Base-by-base conservation (phyloP, 495 filamentous ascomycete species). In the Talaromyces nanjingensis region DNA sequence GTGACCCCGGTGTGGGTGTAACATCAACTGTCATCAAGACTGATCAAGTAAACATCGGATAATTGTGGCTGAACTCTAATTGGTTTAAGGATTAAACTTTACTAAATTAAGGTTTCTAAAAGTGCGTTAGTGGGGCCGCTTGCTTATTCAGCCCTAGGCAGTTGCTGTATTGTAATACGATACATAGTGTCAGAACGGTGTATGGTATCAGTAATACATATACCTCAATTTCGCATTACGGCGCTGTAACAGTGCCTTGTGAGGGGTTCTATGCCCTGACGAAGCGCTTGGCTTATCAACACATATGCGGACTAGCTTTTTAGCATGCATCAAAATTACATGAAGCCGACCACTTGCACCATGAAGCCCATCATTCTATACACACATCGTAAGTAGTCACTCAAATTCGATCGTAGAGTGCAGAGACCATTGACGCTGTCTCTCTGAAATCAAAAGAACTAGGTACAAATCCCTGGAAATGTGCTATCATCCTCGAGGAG, bases 401-500 rank as follows among this genome's bases (percentile, higher is more conserved):
- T 12, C 34, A 11, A 14, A 14, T 39, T 14, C n/a, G 0, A 27
- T 14, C 53, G 27, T 27, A 14, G n/a, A 25, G 12, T 16, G 18
- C 11, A 27, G 22, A n/a, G 8, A 56, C 24, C 14, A 5, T 56
- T 27, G 53, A 27, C 22, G 6, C 27, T 14, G 9, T 56, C 24
- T 42, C 14, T 42, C 16, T 16, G 1, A 27, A 29, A 29, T 29
- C 7, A 8, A 29, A 24, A 56, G 53, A 56, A 56, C 53, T 56
- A 56, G 79, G 78, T 6, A 81, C 83, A 22, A 84, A 86, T 68
- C 77, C 83, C n/a, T 76, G 73, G 71, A 89, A 89, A 67, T 78
- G 86, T 9, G 71, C 71, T 62, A 81, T 85, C 34, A 42, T 88
- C 62, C 76, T 87, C 58, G 68, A 81, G 37, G 84, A 85, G 66